Conservation (phyloP, 2,329 filamentous ascomycete species). For the Penicillium sp. region DNA sequence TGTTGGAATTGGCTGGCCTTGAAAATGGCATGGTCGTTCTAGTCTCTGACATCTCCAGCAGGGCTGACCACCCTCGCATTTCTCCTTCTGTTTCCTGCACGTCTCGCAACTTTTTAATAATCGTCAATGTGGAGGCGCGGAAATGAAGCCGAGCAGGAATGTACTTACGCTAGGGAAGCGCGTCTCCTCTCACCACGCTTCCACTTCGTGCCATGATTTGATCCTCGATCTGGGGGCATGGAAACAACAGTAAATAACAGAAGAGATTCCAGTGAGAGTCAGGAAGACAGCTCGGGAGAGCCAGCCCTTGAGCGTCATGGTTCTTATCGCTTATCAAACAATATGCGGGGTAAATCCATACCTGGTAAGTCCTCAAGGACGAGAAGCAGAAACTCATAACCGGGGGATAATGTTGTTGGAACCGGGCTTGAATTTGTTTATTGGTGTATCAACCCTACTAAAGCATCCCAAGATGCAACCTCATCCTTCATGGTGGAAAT, state of each 20-base stretch:
- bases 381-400: no score
- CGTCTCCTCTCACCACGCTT: constrained; percentile 12
- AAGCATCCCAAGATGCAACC: no score
- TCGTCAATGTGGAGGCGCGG: not conserved
- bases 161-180: constrained; percentile 13
- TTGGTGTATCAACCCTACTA: no score
- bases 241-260: not conserved
- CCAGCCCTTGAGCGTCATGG: no score
- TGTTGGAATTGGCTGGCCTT: constrained; percentile 30
- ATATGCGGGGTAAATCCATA: not conserved
- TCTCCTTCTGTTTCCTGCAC: constrained; percentile 54
- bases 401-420: no score
- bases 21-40: constrained; percentile 48
- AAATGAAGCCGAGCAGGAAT: not conserved
- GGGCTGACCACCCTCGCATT: constrained; percentile 54
- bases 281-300: not conserved
- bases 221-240: not conserved
- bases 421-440: no score
- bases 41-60: constrained; percentile 52
- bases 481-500: no score
- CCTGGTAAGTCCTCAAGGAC: no score
- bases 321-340: not conserved
- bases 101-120: constrained; percentile 47
- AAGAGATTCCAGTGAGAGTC: not conserved
- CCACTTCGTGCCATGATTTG: constrained; percentile 2